phyloP scores from a whole-genome alignment of 345 rosid genomes.

The Pugionium cornutum region DNA sequence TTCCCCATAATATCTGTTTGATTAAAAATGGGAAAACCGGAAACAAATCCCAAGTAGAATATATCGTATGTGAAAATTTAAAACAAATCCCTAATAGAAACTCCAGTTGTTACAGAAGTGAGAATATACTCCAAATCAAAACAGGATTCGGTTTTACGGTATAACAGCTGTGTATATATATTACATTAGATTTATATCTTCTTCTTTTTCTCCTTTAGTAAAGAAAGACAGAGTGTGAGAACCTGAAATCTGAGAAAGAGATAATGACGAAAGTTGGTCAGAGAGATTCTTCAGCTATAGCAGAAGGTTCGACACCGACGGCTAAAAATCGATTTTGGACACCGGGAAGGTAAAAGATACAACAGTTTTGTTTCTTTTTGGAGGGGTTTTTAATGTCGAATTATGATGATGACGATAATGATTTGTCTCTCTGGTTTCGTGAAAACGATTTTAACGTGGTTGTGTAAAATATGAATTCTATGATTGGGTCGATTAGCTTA shows the following conservation, averaged over 20 bases:
- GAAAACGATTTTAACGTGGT: slow-evolving; percentile 14
- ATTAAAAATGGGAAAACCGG: too few relatives aligned
- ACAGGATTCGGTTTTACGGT: slow-evolving; percentile 4
- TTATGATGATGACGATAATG: slow-evolving; percentile 7
- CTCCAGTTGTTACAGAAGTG: neutral
- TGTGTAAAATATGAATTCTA: neutral
- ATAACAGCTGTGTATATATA: slow-evolving; percentile 3
- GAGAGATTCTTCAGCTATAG: slow-evolving; percentile 34
- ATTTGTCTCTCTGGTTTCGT: neutral
- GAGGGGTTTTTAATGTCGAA: neutral
- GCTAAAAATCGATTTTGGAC: slow-evolving; percentile 37
- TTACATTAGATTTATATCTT: too few relatives aligned
- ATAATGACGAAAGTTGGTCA: slow-evolving; percentile 37
- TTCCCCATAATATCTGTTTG: too few relatives aligned
- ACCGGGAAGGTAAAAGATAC: slow-evolving; percentile 50
- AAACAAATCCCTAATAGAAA: too few relatives aligned
- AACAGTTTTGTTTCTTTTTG: neutral
- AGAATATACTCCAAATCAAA: slow-evolving; percentile 31
- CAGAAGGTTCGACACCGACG: neutral
- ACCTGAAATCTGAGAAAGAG: slow-evolving; percentile 9
- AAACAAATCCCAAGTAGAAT: too few relatives aligned
- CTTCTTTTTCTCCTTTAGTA: neutral
- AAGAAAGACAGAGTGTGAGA: slow-evolving; percentile 11
- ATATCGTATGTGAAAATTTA: too few relatives aligned
- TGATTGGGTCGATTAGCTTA: neutral